These are phyloP conservation scores for Mucor racemosus DNA, from an alignment of 371 early-diverging fungal species.

Conservation along the genomic window DNA sequence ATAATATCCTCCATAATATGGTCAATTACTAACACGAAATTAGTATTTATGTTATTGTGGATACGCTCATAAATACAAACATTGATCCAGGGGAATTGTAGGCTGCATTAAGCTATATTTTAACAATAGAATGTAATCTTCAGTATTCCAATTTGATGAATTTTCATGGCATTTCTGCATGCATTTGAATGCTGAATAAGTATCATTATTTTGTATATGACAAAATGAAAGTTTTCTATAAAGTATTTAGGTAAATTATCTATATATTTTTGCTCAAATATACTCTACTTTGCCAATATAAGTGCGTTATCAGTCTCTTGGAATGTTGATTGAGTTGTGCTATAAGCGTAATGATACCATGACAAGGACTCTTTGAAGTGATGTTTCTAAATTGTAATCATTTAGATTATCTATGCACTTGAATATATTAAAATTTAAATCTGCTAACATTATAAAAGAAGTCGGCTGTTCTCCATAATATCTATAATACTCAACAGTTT, in stretches of 20 bases:
- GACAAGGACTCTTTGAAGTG: not conserved
- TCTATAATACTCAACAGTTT: not conserved
- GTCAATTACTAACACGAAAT: not conserved
- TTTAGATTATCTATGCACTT: not conserved
- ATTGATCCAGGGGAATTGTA: not conserved
- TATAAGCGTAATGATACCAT: conserved; percentile 10
- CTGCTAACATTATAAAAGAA: conserved; percentile 10
- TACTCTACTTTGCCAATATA: conserved; percentile 3
- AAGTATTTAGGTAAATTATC: no score
- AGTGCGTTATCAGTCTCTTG: not conserved
- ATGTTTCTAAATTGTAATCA: not conserved
- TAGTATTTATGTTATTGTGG: not conserved
- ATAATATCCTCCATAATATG: not conserved
- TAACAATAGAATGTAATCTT: conserved; percentile 3
- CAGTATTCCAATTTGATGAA: not conserved
- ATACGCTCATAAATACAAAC: not conserved
- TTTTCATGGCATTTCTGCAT: not conserved
- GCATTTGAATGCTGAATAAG: conserved; percentile 6
- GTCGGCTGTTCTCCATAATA: conserved; percentile 25
- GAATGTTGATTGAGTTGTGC: not conserved
- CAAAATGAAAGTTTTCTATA: conserved; percentile 7
- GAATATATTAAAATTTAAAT: not conserved
- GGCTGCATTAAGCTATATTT: not conserved
- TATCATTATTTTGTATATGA: not conserved
- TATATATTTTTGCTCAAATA: not conserved